Evolutionary conservation across 2,329 filamentous ascomycete genomes (phyloP), one percentile per base, ranked within the genome.

Genomic region (Colletotrichum lini): DNA sequence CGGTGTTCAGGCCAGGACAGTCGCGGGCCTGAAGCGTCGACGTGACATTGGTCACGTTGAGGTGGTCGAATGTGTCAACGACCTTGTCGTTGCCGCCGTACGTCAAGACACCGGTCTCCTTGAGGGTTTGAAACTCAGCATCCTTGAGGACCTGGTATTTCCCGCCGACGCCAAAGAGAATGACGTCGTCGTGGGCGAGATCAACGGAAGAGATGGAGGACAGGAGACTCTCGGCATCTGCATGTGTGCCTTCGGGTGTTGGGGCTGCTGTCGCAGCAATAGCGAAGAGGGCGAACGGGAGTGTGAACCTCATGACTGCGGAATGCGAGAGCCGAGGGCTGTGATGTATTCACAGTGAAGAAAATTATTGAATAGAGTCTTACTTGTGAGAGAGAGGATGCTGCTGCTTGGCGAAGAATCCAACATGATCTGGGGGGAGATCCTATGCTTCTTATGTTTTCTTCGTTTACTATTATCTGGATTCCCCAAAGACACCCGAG

Each of bases 141-240:
- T 53, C 47, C 60, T 63, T 63, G 60, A 63, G 30, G 35, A 63
- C 49, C 45, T 63, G 53, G 60, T 63, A 53, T n/a, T 44, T 18
- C 6, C 60, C 60, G 15, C 53, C 26, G n/a, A 63, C 60, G n/a
- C 60, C 60, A 3, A 44, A 63, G 16, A 63, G 10, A 21, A 63
- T 30, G 7, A 63, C 47, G 35, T 63, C 60, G 15, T 63, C 60
- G 8, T 42, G 35, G 15, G 21, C 60, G 21, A 63, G 60, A 16
- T 16, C 35, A n/a, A 44, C 4, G 26, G 59, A 38, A 18, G 47
- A 30, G 35, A 44, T 42, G n/a, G 45, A 26, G 18, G 47, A 52
- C 30, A 52, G 13, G 5, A 63, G 16, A n/a, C 44, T 61, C 23
- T 52, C 45, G 23, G 44, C 44, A 18, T 8, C 16, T 26, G 12